Base-by-base conservation (phyloP, 805 yeast species). In the Tetrapisispora arboricola region DNA sequence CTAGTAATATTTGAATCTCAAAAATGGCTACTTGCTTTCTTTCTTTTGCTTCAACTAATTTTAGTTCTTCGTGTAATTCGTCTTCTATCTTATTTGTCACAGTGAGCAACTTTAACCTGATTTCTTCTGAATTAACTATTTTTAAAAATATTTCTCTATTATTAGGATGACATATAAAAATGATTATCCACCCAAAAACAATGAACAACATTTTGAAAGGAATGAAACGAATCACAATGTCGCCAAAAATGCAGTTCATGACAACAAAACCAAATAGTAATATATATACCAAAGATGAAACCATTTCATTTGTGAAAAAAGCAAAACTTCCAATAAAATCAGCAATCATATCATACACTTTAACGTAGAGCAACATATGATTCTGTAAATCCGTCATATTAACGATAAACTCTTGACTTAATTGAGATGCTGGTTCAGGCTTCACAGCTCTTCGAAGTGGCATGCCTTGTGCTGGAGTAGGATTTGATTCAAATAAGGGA, bases 381-480 rank as follows among this genome's bases (percentile, higher is more conserved):
- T 86, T 86, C 54, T 86, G 95, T 44, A 85, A 65, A 63, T 86
- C 95, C 1, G 94, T 84, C 51, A 84, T 65, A 55, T 86, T 86
- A 42, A 85, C 55, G 17, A 80, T 60, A 54, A 85, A 86, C 55
- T 86, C 95, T 41, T 83, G 68, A 25, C 88, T 78, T 38, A 83
- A 67, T 57, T 85, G 86, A 4, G 88, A 82, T 7, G 79, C 83
- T 0, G 94, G 92, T 45, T 73, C 75, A 3, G 86, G 84, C 3
- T 71, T 53, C 26, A 64, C 70, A 20, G 74, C 68, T 11, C 66
- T 64, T 32, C 64, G 51, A 30, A 81, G 49, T 1, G 76, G 70
- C 4, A 76, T 76, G 1, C 76, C 78, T 22, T 68, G 64, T 1
- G 76, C 67, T 2, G 77, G 72, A 0, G 66, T 57, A 3, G 73